A percentile compares a stretch with the other conserved stretches of the same genome.
Conservation (phyloP, 2,329 filamentous ascomycete species). For the Pseudogymnoascus sp. region DNA sequence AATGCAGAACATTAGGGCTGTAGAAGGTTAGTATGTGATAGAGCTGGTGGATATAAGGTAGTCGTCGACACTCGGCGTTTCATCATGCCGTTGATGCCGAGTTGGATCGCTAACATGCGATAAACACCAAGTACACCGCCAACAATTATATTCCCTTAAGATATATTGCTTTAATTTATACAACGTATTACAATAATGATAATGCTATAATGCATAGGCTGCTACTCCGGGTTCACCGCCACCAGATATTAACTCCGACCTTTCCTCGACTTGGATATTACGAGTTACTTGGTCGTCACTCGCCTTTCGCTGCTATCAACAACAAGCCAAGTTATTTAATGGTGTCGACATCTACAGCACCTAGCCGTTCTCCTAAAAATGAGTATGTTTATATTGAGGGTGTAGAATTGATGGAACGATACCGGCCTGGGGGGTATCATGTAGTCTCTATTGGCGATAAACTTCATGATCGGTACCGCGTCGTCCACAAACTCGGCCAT, state of each 20-base stretch:
- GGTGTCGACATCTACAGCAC: neutral
- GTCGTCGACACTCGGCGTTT: too few species aligned
- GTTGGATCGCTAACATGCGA: too few species aligned
- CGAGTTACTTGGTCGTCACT: neutral
- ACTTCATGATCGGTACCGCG: conserved; percentile 28
- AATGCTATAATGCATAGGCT: neutral
- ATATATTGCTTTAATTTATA: neutral
- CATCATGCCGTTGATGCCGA: too few species aligned
- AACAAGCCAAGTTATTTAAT: too few species aligned
- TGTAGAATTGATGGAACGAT: conserved; percentile 17
- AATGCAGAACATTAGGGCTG: too few species aligned
- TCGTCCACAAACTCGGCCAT: conserved; percentile 34
- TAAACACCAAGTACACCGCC: too few species aligned
- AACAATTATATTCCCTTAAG: neutral
- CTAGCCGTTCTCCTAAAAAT: neutral
- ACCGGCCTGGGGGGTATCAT: conserved; percentile 18
- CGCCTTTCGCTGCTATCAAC: neutral
- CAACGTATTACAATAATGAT: neutral
- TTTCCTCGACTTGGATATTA: neutral
- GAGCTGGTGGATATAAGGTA: too few species aligned
- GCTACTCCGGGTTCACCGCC: neutral
- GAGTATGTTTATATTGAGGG: conserved; percentile 8
- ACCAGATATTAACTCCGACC: neutral
- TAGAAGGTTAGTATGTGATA: too few species aligned
- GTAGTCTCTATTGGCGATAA: conserved; percentile 22